These are phyloP conservation scores for Musa balbisiana DNA, from an alignment of 202 grass and related monocot species.

Conservation along the genomic window DNA sequence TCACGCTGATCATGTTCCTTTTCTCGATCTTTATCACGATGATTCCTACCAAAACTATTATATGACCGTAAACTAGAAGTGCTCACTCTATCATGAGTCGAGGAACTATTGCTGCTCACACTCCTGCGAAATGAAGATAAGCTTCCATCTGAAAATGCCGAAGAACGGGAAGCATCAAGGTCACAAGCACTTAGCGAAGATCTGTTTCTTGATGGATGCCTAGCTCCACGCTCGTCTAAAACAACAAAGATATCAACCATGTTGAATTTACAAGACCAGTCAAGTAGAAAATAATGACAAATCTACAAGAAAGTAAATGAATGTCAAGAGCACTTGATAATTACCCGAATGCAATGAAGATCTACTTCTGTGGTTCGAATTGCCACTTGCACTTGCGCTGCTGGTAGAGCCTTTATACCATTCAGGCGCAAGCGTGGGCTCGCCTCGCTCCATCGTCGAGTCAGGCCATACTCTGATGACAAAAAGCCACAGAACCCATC, in stretches of 20 bases:
- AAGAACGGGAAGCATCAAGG: not conserved
- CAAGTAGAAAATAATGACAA: not conserved
- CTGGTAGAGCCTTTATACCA: conserved; percentile 4
- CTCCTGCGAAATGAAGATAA: not conserved
- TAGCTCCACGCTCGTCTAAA: not conserved
- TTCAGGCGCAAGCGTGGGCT: conserved; percentile 1
- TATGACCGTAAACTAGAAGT: not conserved
- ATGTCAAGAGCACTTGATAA: not conserved
- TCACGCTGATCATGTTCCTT: not conserved
- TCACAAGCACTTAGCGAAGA: not conserved
- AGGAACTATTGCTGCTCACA: not conserved
- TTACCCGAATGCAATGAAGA: conserved; percentile 3
- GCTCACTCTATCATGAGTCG: not conserved
- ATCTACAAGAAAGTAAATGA: not conserved
- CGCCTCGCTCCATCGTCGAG: not conserved
- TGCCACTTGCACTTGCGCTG: conserved; percentile 8
- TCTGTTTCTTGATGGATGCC: not conserved
- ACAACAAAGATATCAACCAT: not conserved
- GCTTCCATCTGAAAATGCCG: not conserved
- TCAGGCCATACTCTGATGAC: conserved; percentile 1
- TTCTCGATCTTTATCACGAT: conserved; percentile 7
- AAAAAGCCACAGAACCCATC: not conserved
- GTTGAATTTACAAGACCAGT: not conserved
- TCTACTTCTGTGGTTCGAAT: not conserved
- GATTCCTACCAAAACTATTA: conserved; percentile 6